phyloP scores from a whole-genome alignment of 2,329 filamentous ascomycete species.

The Penicillium aurantiogriseum region DNA sequence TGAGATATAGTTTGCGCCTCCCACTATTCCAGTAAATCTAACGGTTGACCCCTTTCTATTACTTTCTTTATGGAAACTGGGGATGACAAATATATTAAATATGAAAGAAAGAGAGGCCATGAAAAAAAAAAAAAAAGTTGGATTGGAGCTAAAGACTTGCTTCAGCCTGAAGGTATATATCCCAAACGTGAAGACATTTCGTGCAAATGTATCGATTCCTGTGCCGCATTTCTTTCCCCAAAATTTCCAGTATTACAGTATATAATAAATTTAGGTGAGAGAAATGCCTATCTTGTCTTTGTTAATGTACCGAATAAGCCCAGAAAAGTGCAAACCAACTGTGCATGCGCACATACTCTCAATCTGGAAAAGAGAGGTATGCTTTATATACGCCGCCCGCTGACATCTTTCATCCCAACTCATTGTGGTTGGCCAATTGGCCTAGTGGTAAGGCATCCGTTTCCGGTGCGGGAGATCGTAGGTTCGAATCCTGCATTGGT shows the following conservation, averaged over 20 bases:
- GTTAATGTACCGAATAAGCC: neutral
- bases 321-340: neutral
- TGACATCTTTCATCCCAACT: neutral
- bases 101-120: too few species aligned
- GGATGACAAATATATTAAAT: too few species aligned
- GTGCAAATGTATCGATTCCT: neutral
- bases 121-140: too few species aligned
- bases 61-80: rapidly evolving
- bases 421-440: conserved; percentile 23
- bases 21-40: neutral
- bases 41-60: too few species aligned
- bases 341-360: neutral
- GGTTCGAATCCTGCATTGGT: conserved; percentile 33
- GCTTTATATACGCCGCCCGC: neutral
- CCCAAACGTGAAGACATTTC: neutral
- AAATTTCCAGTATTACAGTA: too few species aligned
- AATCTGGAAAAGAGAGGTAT: neutral
- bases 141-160: too few species aligned
- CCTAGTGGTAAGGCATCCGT: conserved; percentile 32
- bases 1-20: neutral
- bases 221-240: rapidly evolving
- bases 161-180: neutral
- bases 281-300: neutral
- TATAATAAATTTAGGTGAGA: neutral
- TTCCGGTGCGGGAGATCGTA: conserved; percentile 31